A percentile compares a stretch with the other conserved stretches of the same genome.
These are phyloP conservation scores for Oryza brachyantha DNA, from an alignment of 176 grass and related monocot genomes.

Conservation along the genomic window DNA sequence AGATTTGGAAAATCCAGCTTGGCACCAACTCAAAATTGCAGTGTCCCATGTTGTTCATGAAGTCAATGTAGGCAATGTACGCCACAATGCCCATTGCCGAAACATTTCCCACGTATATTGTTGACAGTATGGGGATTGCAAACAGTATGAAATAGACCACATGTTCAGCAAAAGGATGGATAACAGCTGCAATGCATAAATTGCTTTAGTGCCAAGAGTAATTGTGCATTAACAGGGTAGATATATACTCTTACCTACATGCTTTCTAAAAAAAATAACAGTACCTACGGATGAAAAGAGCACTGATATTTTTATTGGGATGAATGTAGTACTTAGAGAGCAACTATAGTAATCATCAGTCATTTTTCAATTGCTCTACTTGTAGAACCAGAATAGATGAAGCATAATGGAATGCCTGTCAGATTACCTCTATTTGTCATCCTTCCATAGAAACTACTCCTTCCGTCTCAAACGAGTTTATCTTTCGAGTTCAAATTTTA, in stretches of 20 bases:
- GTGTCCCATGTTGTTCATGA: constrained; percentile 99
- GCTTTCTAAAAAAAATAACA: not conserved
- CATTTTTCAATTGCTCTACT: too few species aligned
- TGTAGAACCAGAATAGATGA: too few species aligned
- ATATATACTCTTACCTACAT: not conserved
- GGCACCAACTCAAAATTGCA: constrained; percentile 95
- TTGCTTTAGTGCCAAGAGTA: not conserved
- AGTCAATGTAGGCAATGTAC: constrained; percentile 75
- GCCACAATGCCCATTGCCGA: constrained; percentile 36
- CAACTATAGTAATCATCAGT: too few species aligned
- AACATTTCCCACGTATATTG: constrained; percentile 41
- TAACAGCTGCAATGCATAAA: constrained; percentile 54
- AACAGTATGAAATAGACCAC: constrained; percentile 77
- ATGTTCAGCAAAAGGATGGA: constrained; percentile 94
- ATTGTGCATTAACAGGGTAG: not conserved
- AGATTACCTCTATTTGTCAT: too few species aligned
- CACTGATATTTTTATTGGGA: not conserved
- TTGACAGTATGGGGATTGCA: constrained; percentile 55
- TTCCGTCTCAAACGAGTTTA: too few species aligned
- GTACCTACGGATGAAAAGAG: not conserved
- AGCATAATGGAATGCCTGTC: too few species aligned
- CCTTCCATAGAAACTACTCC: too few species aligned
- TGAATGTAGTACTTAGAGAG: too few species aligned
- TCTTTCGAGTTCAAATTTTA: too few species aligned
- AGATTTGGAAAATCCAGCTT: constrained; percentile 65